A percentile compares a stretch with the other conserved stretches of the same genome.
These are phyloP conservation scores for Gracilaria domingensis DNA, from an alignment of 23 red algal species.

Conservation along the genomic window DNA sequence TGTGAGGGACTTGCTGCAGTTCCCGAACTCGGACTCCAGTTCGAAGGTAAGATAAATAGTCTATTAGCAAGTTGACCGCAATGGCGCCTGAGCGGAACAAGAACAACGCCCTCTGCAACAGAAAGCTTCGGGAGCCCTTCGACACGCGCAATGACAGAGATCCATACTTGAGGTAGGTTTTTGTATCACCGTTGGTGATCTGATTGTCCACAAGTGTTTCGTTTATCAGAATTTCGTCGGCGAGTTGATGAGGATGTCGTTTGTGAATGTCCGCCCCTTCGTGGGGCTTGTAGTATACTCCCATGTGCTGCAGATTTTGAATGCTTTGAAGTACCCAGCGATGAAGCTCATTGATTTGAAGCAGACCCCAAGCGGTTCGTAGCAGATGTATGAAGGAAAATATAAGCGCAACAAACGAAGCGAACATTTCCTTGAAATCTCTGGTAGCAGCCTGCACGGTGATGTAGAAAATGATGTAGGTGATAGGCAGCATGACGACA, in stretches of 20 bases:
- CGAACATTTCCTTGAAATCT: constrained; percentile 58
- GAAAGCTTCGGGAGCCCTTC: neutral
- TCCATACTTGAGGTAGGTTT: constrained; percentile 28
- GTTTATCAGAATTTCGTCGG: constrained; percentile 50
- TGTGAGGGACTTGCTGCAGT: constrained; percentile 21
- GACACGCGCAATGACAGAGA: neutral
- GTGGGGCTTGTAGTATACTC: constrained; percentile 7
- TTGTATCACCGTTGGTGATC: constrained; percentile 6
- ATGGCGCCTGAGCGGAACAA: neutral
- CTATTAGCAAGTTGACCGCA: neutral
- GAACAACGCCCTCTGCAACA: neutral
- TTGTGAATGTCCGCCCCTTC: neutral
- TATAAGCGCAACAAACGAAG: constrained; percentile 46
- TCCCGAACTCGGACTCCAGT: neutral
- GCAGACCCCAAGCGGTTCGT: constrained; percentile 41
- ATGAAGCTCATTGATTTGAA: constrained; percentile 44
- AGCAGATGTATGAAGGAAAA: constrained; percentile 46
- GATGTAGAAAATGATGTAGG: constrained; percentile 57
- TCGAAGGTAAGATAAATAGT: neutral
- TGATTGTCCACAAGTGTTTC: constrained; percentile 59
- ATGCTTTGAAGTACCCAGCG: constrained; percentile 2
- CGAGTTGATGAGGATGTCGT: constrained; percentile 9
- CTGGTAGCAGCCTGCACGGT: constrained; percentile 16
- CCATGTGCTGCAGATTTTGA: constrained; percentile 20
- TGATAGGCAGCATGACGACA: constrained; percentile 29